Conservation (phyloP, 805 yeast species). For the Limtongia smithiae region DNA sequence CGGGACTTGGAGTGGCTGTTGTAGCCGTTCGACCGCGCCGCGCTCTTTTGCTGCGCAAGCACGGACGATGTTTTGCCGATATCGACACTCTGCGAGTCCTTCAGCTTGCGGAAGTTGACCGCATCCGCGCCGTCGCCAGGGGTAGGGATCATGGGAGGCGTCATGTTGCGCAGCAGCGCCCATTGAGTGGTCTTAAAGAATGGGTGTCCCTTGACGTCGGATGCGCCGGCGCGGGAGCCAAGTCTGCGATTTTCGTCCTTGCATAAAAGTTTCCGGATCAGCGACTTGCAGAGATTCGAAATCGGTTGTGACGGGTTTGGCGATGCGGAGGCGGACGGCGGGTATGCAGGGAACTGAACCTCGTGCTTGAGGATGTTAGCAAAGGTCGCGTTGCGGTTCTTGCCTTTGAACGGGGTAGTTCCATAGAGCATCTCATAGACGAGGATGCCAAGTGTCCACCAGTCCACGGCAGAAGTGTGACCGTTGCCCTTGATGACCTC, state of each 20-base stretch:
- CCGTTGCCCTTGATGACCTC: slow-evolving; percentile 97
- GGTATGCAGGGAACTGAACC: slow-evolving; percentile 56
- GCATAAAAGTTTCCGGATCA: slow-evolving; percentile 75
- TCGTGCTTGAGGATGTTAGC: slow-evolving; percentile 82
- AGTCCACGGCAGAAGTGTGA: slow-evolving; percentile 96
- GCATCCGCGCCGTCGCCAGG: slow-evolving; percentile 57
- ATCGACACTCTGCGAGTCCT: slow-evolving; percentile 37
- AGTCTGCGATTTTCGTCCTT: slow-evolving; percentile 86
- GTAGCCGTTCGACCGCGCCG: slow-evolving; percentile 9
- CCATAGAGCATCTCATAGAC: slow-evolving; percentile 94
- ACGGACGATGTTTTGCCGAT: slow-evolving; percentile 29
- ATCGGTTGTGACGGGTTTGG: slow-evolving; percentile 44
- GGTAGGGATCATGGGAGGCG: slow-evolving; percentile 94
- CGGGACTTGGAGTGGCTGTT: not conserved
- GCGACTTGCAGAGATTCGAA: slow-evolving; percentile 70
- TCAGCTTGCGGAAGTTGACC: slow-evolving; percentile 30
- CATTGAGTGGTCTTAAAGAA: slow-evolving; percentile 91
- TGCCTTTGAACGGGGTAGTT: slow-evolving; percentile 93
- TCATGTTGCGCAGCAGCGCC: slow-evolving; percentile 89
- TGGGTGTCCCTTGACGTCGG: slow-evolving; percentile 86
- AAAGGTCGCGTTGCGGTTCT: slow-evolving; percentile 82
- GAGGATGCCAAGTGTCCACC: slow-evolving; percentile 98
- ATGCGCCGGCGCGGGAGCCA: slow-evolving; percentile 92
- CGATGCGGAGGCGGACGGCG: slow-evolving; percentile 20
- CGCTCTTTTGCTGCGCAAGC: not conserved